Percentiles rank a stretch among this genome's conserved stretches.
Evolutionary conservation across 208 protist genomes (phyloP).

Genomic region (Acanthamoeba lugdunensis): DNA sequence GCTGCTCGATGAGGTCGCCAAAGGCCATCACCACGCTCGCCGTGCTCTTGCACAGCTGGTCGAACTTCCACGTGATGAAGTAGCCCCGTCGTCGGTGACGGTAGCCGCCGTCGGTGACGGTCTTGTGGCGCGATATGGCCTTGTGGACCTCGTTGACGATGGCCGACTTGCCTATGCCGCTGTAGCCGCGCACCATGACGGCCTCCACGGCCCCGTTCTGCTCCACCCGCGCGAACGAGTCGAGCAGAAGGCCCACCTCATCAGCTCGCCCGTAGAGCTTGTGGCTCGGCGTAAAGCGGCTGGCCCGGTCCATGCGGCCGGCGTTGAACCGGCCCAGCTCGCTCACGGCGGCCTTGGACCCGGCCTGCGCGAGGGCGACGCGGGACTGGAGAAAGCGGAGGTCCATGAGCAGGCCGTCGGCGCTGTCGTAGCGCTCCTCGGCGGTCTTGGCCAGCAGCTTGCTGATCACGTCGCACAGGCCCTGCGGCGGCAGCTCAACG

Average conservation of each 20-base stretch:
- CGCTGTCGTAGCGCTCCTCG: slow-evolving; percentile 66
- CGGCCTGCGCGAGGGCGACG: neutral
- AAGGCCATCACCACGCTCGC: slow-evolving; percentile 40
- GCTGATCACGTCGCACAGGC: slow-evolving; percentile 31
- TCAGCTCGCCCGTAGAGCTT: slow-evolving; percentile 40
- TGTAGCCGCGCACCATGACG: slow-evolving; percentile 56
- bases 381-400: slow-evolving; percentile 28
- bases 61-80: slow-evolving; percentile 73
- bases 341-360: neutral
- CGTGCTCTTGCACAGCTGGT: slow-evolving; percentile 68
- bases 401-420: slow-evolving; percentile 30
- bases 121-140: too few species aligned
- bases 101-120: too few species aligned
- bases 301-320: slow-evolving; percentile 47
- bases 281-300: neutral
- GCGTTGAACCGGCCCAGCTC: slow-evolving; percentile 26
- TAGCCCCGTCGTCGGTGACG: neutral
- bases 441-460: slow-evolving; percentile 66
- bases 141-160: slow-evolving; percentile 56
- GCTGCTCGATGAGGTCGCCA: slow-evolving; percentile 48
- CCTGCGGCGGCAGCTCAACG: slow-evolving; percentile 21
- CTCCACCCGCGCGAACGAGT: neutral
- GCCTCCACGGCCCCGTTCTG: slow-evolving; percentile 13
- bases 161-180: slow-evolving; percentile 58
- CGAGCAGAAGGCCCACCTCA: neutral